Evolutionary conservation across 495 filamentous ascomycete species (phyloP).

Genomic region (Hypoxylon rickii): DNA sequence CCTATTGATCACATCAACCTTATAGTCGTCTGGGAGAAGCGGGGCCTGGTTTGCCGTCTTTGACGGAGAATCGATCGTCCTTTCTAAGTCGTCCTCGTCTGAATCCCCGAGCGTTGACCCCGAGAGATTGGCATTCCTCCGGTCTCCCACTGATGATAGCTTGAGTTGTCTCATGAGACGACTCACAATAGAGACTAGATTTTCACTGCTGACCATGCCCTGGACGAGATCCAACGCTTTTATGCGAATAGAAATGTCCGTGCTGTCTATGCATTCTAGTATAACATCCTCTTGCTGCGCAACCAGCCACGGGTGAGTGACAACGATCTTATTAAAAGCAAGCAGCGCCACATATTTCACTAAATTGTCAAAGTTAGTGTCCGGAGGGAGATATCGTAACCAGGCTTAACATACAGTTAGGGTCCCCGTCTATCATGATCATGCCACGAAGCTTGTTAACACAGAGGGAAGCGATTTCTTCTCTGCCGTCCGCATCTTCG

Average conservation of each 20-base stretch:
- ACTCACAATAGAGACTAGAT: conserved; percentile 79
- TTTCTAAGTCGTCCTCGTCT: conserved; percentile 61
- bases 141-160: conserved; percentile 49
- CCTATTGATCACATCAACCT: conserved; percentile 72
- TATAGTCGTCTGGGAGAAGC: conserved; percentile 80
- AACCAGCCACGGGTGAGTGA: conserved; percentile 83
- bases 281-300: conserved; percentile 93
- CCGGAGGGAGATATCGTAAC: not conserved
- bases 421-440: conserved; percentile 88
- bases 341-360: conserved; percentile 97
- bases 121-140: conserved; percentile 38
- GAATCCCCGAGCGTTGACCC: conserved; percentile 48
- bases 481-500: conserved; percentile 74
- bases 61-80: conserved; percentile 39
- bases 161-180: conserved; percentile 84
- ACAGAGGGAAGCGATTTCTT: conserved; percentile 93
- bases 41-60: conserved; percentile 43
- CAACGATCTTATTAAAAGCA: conserved; percentile 92
- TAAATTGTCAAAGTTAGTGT: conserved; percentile 42
- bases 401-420: conserved; percentile 70
- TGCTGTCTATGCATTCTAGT: conserved; percentile 90
- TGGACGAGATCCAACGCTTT: conserved; percentile 89
- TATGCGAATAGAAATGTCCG: conserved; percentile 93
- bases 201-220: conserved; percentile 87
- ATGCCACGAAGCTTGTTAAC: conserved; percentile 92